Base-by-base conservation (phyloP, 768 basidiomycete genomes). In the Dioszegia aurantiaca region DNA sequence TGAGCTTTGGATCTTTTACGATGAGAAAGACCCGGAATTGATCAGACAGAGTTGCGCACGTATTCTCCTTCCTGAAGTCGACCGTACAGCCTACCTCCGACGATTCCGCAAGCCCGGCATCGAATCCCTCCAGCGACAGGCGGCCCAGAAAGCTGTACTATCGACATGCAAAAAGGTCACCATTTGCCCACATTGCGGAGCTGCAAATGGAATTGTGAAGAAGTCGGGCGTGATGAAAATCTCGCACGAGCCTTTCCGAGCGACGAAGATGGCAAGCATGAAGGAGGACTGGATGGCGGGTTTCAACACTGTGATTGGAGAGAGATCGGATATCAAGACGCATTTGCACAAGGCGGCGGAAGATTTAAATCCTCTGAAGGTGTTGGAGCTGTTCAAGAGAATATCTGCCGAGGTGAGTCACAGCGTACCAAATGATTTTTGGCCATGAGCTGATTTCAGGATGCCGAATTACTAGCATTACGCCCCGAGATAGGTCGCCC, bases 161-260 rank as follows among this genome's bases (percentile, higher is more conserved):
- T 79, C 85, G 0, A 81, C 83, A 71, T 90, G 92, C 23, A 87
- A 93, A 60, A 98, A 98, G 79, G 85, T 87, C 33, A 84, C 89
- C 27, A 86, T 90, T 65, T 99, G 95, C 66, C 90, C 90, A 0
- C 88, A 97, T 73, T 99, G 95, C 76, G 85, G 89, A 33, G 85
- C 90, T 3, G 88, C 87, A 1, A 99, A 99, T 74, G 95, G 95
- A 26, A 84, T 88, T 0, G 92, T 99, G 52, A 99, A 99, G 79
- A 98, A 98, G 77, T 91, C 92, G 9, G 87, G 90, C 0, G 56
- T 75, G 14, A 79, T 99, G 70, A 94, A 90, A 77, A 98, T 99
- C 72, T 88, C 93, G 48, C 95, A 99, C 71, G 95, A 98, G 80
- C 94, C 94, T 77, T 99, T 89, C 74, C 83, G 94, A 44, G 89